Percentiles rank a stretch among this genome's conserved stretches.
phyloP scores from a whole-genome alignment of 2,329 filamentous ascomycete genomes.

The Fusarium mundagurra region DNA sequence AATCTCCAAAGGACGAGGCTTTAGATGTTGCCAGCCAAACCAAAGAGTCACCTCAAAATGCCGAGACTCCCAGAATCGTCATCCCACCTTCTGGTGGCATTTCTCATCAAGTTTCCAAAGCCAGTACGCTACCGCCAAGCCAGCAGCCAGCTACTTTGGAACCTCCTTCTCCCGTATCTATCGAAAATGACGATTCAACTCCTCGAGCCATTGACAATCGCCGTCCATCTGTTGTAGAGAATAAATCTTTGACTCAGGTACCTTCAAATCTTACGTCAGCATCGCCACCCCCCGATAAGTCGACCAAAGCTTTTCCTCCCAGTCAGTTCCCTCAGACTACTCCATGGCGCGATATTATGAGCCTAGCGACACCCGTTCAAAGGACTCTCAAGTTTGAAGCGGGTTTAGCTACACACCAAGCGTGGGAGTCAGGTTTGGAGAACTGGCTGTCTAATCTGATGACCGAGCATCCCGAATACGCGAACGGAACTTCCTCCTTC shows the following conservation, averaged over 20 bases:
- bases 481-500: constrained; percentile 49
- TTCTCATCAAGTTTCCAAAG: constrained; percentile 41
- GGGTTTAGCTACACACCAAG: constrained; percentile 75
- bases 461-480: constrained; percentile 59
- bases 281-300: constrained; percentile 48
- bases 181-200: constrained; percentile 45
- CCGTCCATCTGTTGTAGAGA: constrained; percentile 54
- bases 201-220: constrained; percentile 38
- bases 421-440: constrained; percentile 78
- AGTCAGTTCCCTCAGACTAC: constrained; percentile 51
- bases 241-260: constrained; percentile 50
- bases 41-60: constrained; percentile 23
- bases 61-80: constrained; percentile 32
- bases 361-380: constrained; percentile 70
- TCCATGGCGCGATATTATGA: constrained; percentile 81
- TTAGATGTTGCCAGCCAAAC: constrained; percentile 11
- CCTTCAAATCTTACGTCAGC: constrained; percentile 49
- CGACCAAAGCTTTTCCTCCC: constrained; percentile 23
- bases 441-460: constrained; percentile 63
- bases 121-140: constrained; percentile 30
- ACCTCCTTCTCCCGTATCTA: constrained; percentile 57
- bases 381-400: constrained; percentile 79
- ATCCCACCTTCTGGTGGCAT: constrained; percentile 34
- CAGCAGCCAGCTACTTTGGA: constrained; percentile 46
- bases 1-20: constrained; percentile 19